Base-by-base conservation (phyloP, 2,329 filamentous ascomycete genomes). In the Calonectria pseudoreteaudii region DNA sequence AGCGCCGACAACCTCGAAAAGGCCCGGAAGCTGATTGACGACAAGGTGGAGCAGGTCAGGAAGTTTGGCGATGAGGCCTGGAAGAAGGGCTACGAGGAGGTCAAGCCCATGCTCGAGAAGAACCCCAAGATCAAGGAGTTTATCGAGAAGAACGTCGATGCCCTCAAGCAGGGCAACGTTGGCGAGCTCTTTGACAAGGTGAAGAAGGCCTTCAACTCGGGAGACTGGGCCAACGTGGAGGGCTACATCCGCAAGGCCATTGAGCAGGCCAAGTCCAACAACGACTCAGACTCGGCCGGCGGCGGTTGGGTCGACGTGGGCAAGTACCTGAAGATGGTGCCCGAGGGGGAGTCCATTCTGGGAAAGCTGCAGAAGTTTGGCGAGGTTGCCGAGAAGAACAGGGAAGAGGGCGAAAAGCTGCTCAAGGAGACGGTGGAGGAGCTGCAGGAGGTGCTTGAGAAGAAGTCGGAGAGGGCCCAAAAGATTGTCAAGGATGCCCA, bases 71-170 rank as follows among this genome's bases (percentile, higher is more conserved):
- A 95, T 50, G 88, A 95, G 83, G 91, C 92, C 0, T 95, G 92
- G 92, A 87, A 91, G 76, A 93, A 94, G 86, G 93, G 91, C 0
- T 81, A 94, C 60, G 91, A 95, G 84, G 87, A 94, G 83, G 92
- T 91, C 44, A 92, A 94, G 86, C 93, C 93, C 0, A 90, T 91
- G 73, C 88, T 95, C 0, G 93, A 95, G 78, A 95, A 95, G 88
- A 94, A 91, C 83, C 93, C 93, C n/a, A 87, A 94, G 85, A 85
- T 94, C 72, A 95, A 94, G 87, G 87, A 94, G 83, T 83, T 95
- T 0, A 82, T 95, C 1, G 93, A 94, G 86, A 87, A 93, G 80
- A 95, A 96, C 83, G 88, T 89, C 60, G 91, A 94, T 70, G 84
- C 88, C 0, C 84, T 96, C 64, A 94, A 93, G 86, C 86, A 91